Base-by-base conservation (phyloP, 2,329 filamentous ascomycete species). In the Sclerotinia glacialis region DNA sequence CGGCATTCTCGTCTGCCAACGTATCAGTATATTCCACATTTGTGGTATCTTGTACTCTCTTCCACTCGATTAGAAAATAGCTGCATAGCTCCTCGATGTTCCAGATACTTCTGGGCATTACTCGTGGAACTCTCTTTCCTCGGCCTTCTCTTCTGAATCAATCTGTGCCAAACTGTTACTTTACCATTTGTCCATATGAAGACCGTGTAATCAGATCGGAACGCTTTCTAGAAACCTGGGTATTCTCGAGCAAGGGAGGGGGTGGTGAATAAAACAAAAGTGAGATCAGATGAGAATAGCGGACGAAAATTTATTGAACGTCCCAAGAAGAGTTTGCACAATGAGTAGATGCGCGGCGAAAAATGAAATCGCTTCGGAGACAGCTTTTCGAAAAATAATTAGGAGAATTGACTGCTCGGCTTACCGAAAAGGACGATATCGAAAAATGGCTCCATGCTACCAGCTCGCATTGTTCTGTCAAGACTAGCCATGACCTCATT, bases 371-470 rank as follows among this genome's bases (percentile, higher is more conserved):
- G 28, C 2, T 21, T 59, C 5, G 23, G 21, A 28, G 28, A 16
- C 21, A 4, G 47, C 28, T 23, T 0, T 21, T 5, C 6, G 7
- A 18, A 18, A n/a, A 59, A 23, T 21, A 11, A 8, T 23, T 23
- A 1, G 12, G 12, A 40, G 12, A 21, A 60, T 28, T n/a, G 52
- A 46, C 23, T 50, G 18, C 42, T 16, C 4, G 28, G 55, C 69
- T 65, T 64, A 74, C 72, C 85, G 65, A 89, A 89, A 5, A 88
- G 79, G 0, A 89, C 86, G 67, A 88, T 85, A 72, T 88, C 82
- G 74, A 89, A 88, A 75, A 88, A 88, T 0, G 83, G 80, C 21
- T 82, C 77, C 70, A 89, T 79, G 0, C 84, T 83, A 1, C 83
- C 82, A 16, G 81, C 72, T 61, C 72, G 75, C 69, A 89, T 73